Evolutionary conservation across 2,329 filamentous ascomycete genomes (phyloP), one percentile per base, ranked within the genome.

Genomic region (Aspergillus fructus): DNA sequence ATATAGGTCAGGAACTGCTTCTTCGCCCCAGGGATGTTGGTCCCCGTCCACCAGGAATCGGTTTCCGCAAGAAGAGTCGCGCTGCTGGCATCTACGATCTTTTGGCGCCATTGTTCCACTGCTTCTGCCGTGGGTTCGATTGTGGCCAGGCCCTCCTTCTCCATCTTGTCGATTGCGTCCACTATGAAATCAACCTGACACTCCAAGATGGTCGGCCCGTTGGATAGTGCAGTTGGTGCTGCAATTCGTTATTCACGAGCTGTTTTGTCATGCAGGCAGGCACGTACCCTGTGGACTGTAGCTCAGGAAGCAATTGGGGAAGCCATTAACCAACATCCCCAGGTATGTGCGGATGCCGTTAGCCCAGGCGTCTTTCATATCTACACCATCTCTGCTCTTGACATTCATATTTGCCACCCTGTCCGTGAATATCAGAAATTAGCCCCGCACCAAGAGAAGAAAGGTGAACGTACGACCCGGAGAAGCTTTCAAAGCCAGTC

Each of bases 161-260:
- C 67, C 64, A 84, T 79, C 65, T 82, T 78, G 40, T 74, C 70
- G 52, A 87, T 83, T 43, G 69, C 67, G 46, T 82, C 78, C n/a
- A 75, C 73, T 53, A 87, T 81, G 82, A 82, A 86, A 0, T 80
- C 70, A 1, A 81, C 82, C 62, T 87, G 84, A 0, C 83, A 62
- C 62, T 85, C 81, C 15, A 81, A 77, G 9, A 73, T 77, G 1
- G 79, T 76, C 0, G 84, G 84, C 0, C 83, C 82, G 61, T 85
- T 86, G 69, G 75, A 69, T 8, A 86, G 72, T 0, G 83, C 76
- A 0, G 83, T 85, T 0, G 84, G 84, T 0, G 47, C 47, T 49
- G 34, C 6, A n/a, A 5, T 13, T 34, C 0, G 9, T 49, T 40
- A 49, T 9, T 30, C 27, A 30, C 3, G 27, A 11, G 3, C 27